Conservation (phyloP, 805 yeast species). For the Zygotorulaspora danielsina region DNA sequence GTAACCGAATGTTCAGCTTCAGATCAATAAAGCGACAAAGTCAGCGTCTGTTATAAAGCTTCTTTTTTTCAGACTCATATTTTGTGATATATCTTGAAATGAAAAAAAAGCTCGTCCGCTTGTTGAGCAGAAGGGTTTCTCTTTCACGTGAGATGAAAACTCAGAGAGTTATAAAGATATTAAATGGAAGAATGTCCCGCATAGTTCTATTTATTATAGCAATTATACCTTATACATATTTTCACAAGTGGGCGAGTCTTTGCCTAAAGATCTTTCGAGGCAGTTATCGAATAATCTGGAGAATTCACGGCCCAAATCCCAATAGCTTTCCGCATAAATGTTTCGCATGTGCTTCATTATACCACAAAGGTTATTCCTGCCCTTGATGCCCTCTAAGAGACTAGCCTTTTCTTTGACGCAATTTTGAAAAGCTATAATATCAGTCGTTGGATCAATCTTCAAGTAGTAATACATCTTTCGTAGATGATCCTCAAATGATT, state of each 20-base stretch:
- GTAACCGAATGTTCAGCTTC: too few relatives aligned
- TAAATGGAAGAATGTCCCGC: background rate
- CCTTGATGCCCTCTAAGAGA: constrained; percentile 38
- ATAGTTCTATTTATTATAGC: background rate
- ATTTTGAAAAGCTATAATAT: constrained; percentile 40
- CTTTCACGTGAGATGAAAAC: background rate
- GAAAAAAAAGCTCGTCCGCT: background rate
- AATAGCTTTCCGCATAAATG: constrained; percentile 41
- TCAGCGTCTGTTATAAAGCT: too few relatives aligned
- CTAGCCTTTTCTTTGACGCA: constrained; percentile 41
- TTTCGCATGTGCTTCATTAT: constrained; percentile 44
- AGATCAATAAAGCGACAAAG: too few relatives aligned
- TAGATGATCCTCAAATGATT: constrained; percentile 49
- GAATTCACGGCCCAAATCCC: constrained; percentile 57
- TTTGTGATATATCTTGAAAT: too few relatives aligned
- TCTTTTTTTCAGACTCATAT: too few relatives aligned
- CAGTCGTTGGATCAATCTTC: constrained; percentile 34
- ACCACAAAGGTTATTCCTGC: constrained; percentile 52
- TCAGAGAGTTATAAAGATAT: background rate
- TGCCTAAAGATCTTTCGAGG: constrained; percentile 51
- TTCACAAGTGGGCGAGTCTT: constrained; percentile 43
- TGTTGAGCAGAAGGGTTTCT: background rate
- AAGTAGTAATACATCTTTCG: constrained; percentile 42
- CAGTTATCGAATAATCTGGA: constrained; percentile 51
- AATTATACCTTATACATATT: constrained; percentile 43